These are phyloP conservation scores for Peniophora sp. DNA, from an alignment of 1,284 basidiomycete species.

Conservation along the genomic window DNA sequence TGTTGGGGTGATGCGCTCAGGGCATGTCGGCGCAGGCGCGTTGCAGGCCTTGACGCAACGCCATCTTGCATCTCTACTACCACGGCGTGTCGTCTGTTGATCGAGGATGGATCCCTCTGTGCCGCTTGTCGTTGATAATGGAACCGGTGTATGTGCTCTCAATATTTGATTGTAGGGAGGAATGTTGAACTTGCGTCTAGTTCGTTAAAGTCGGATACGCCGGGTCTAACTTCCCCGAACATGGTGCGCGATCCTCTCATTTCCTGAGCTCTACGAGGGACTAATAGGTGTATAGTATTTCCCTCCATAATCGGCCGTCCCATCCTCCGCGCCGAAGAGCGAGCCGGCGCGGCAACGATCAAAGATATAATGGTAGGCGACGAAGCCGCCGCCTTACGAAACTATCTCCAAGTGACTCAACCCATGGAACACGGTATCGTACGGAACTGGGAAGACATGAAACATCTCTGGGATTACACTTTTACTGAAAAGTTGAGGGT, in stretches of 20 bases:
- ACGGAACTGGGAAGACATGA: slow-evolving; percentile 99
- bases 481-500: slow-evolving; percentile 94
- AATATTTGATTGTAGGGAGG: slow-evolving; percentile 3
- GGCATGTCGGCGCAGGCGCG: neutral
- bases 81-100: neutral
- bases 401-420: slow-evolving; percentile 94
- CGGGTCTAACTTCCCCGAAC: slow-evolving; percentile 97
- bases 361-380: slow-evolving; percentile 98
- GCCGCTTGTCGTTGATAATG: slow-evolving; percentile 94
- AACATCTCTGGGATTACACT: slow-evolving; percentile 96
- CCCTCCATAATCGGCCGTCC: slow-evolving; percentile 95
- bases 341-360: slow-evolving; percentile 75
- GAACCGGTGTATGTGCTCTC: slow-evolving; percentile 78
- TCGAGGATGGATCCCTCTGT: slow-evolving; percentile 50
- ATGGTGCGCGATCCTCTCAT: slow-evolving; percentile 51
- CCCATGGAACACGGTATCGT: slow-evolving; percentile 99
- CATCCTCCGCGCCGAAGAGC: slow-evolving; percentile 96
- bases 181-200: slow-evolving; percentile 31
- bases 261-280: neutral
- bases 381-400: slow-evolving; percentile 90
- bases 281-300: slow-evolving; percentile 55
- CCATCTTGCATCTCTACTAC: neutral
- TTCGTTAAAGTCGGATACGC: slow-evolving; percentile 99
- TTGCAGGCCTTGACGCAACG: neutral
- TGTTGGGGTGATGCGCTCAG: neutral